phyloP scores from a whole-genome alignment of 2,329 filamentous ascomycete genomes.

The Talaromyces verruculosus region DNA sequence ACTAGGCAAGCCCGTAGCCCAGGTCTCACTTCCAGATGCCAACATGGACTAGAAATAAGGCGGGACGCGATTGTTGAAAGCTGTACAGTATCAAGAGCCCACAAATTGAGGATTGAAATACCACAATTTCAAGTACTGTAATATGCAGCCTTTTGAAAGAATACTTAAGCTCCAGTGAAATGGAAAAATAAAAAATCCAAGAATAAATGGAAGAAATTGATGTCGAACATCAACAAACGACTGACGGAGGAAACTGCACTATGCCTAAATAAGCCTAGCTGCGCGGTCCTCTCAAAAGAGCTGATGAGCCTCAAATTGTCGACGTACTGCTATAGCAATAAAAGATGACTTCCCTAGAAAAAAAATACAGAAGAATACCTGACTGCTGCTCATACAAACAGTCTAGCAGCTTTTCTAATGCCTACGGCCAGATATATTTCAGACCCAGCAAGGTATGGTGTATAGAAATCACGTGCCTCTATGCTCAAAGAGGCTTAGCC shows the following conservation, averaged over 20 bases:
- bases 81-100: not conserved
- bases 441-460: not conserved
- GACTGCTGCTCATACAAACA: not conserved
- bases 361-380: not conserved
- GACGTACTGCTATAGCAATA: not conserved
- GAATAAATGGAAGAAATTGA: not conserved
- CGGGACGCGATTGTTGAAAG: not conserved
- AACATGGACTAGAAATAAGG: not conserved
- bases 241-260: not conserved
- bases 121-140: no score
- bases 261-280: not conserved
- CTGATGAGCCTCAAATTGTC: not conserved
- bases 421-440: not conserved
- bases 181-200: no score
- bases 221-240: conserved; percentile 1
- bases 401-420: no score
- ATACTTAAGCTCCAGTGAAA: not conserved
- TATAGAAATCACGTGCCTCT: not conserved
- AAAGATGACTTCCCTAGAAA: not conserved
- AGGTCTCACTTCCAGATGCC: not conserved
- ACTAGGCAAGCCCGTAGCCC: not conserved
- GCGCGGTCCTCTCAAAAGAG: no score
- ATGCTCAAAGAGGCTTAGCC: conserved; percentile 4
- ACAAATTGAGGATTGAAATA: not conserved
- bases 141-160: not conserved